Base-by-base conservation (phyloP, 169 alveolate genomes). In the Cryptosporidium viatorum region DNA sequence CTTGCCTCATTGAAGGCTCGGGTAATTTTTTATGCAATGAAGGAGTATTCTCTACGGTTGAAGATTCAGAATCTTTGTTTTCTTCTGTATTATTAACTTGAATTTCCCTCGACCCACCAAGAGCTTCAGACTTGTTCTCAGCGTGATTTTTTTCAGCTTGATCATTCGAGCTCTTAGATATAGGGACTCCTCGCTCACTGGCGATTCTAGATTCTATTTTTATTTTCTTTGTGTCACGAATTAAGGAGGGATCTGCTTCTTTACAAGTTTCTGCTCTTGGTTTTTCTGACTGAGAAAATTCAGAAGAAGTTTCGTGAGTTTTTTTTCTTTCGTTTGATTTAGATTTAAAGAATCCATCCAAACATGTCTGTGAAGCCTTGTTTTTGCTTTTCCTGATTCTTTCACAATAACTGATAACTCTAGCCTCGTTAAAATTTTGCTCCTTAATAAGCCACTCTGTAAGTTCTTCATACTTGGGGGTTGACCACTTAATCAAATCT, bases 361-460 rank as follows among this genome's bases (percentile, higher is more conserved):
- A 45, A 48, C 80, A 62, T 48, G 89, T 80, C 33, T 80, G 89
- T 7, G 89, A 69, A 41, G 89, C 62, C 43, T 80, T 80, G 23
- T 65, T 45, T 67, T 39, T 80, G 50, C 80, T 62, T 29, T 80
- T 80, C 75, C 37, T 80, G 9, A 80, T 80, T 43, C 89, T 37
- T 41, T 59, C 75, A 26, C 89, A 80, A 62, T 80, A 80, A n/a
- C 37, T 80, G 2, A 7, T n/a, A 16, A 94, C 97, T 52, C 97
- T 74, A 6, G 91, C 89, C 67, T 93, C 95, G 41, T 86, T 85
- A 69, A 94, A 94, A 87, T 93, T 87, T 74, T 95, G 94, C 50
- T 94, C 95, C 67, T 91, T 71, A 18, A 95, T 92, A 65, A 95
- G 86, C 86, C 95, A 95, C 62, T 92, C 91, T 39, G 91, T 92